phyloP scores from a whole-genome alignment of 2,329 filamentous ascomycete genomes.

The Didymella arachidicola region DNA sequence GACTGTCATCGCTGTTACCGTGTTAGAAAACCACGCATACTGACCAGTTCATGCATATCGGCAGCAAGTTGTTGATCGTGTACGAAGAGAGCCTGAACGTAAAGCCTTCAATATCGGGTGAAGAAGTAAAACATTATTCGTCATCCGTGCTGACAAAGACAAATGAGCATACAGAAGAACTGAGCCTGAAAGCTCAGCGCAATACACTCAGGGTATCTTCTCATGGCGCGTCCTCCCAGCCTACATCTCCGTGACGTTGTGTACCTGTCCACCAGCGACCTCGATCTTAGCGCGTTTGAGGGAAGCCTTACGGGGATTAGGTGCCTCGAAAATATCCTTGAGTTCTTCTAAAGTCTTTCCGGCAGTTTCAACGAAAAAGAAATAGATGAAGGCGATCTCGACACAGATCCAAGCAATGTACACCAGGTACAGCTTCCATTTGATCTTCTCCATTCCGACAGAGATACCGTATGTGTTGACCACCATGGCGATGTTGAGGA shows the following conservation, averaged over 20 bases:
- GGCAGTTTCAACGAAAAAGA: conserved; percentile 47
- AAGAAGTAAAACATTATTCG: not conserved
- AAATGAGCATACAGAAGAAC: not conserved
- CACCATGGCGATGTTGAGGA: conserved; percentile 46
- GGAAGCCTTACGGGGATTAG: conserved; percentile 38
- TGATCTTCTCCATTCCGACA: conserved; percentile 43
- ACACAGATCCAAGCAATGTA: conserved; percentile 46
- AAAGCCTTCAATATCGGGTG: not conserved
- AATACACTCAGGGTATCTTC: not conserved
- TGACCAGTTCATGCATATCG: not conserved
- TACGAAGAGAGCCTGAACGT: not conserved
- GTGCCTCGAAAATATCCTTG: conserved; percentile 44
- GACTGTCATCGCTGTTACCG: not conserved
- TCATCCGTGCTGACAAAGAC: not conserved
- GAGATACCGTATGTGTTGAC: conserved; percentile 47
- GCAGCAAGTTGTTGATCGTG: not conserved
- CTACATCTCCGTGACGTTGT: conserved; percentile 29
- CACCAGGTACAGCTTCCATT: conserved; percentile 44
- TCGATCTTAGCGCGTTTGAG: conserved; percentile 36
- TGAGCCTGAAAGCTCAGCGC: not conserved
- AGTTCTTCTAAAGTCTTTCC: conserved; percentile 47
- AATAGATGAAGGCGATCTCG: conserved; percentile 36
- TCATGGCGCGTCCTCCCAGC: not conserved
- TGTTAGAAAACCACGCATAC: not conserved
- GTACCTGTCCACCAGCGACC: conserved; percentile 33